Evolutionary conservation across 129 eudicot species (phyloP), one percentile per base, ranked within the genome.

Genomic region (Lactuca saligna): DNA sequence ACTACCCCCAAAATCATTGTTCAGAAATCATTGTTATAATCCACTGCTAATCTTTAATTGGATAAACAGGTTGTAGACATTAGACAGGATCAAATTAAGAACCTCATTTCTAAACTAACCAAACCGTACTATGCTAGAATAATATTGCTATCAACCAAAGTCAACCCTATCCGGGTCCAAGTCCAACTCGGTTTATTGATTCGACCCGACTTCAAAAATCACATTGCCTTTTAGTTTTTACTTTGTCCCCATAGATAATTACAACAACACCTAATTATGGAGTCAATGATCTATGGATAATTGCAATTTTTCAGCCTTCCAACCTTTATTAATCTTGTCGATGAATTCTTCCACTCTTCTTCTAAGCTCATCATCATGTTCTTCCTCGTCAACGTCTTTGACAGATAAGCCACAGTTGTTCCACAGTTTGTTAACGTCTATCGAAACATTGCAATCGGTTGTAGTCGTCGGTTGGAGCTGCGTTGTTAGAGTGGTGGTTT

Each of bases 281-380:
- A 46, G 79, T 14, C 33, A 66, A 66, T 46, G 68, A 66, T 29
- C 49, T 16, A 29, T 13, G 8, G 14, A n/a, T 51, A 37, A 33
- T 9, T 39, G 57, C 68, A 67, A 2, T 57, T 75, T 78, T 71
- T 88, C 88, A 56, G 82, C 84, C 72, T 70, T 82, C 91, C 95
- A 90, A 14, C 80, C 85, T 63, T 78, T 80, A 61, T 85, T 86
- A 41, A 78, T 71, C 82, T 81, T 87, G 6, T 80, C 74, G 16
- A 90, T 90, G 60, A 90, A 90, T 50, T 85, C 97, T 53, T 90
- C 97, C 49, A 82, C 82, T 70, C 88, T 78, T 73, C 63, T 79
- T 75, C 85, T 79, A 41, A 90, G 83, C 54, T 90, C 91, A 81
- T 90, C 97, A 42, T 82, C 90, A 3, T 65, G 66, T 1, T 60